Evolutionary conservation across 1,139 yeast species (phyloP), one percentile per base, ranked within the genome.

Genomic region (Blastobotrys illinoisensis): DNA sequence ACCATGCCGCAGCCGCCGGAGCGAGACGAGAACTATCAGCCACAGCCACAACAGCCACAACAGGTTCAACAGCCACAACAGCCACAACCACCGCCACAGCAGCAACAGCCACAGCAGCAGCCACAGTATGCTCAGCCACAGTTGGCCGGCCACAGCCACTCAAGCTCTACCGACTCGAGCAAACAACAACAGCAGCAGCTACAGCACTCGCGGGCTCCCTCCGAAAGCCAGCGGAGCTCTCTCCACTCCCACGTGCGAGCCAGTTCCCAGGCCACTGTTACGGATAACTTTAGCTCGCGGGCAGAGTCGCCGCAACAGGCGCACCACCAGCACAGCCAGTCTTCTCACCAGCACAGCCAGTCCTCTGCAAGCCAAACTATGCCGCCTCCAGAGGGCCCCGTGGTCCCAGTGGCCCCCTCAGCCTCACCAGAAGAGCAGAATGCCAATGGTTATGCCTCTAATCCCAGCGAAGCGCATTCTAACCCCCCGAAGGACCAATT

Each of bases 1-100:
- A 73, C 60, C 61, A 70, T 64, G 81, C 81, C 71, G 55, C 73
- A 58, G 67, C 78, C 67, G 13, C 71, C 64, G 56, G 61, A 46
- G 19, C 58, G 54, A 28, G 26, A 28, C 16, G 45, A 40, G 23
- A 21, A 18, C 9, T 23, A 48, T 11, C 44, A 26, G 19, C 50
- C 48, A 14, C 50, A 46, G 14, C 49, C 46, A 36, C 55, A 51
- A 9, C 74, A 70, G 58, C 75, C 74, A 57, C 81, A 18, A 50
- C 56, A 73, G 72, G 64, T 77, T 78, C 49, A 73, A 72, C 50
- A 72, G 72, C 65, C 77, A 71, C 24, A 45, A 51, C 56, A 18
- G 11, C 48, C 20, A 28, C 52, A 43, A 46, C 48, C 44, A 28
- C 47, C 23, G 28, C 50, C 24, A 48, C 19, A 18, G 14, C 51